Conservation (phyloP, 2,329 filamentous ascomycete species). For the Fusarium sp. region DNA sequence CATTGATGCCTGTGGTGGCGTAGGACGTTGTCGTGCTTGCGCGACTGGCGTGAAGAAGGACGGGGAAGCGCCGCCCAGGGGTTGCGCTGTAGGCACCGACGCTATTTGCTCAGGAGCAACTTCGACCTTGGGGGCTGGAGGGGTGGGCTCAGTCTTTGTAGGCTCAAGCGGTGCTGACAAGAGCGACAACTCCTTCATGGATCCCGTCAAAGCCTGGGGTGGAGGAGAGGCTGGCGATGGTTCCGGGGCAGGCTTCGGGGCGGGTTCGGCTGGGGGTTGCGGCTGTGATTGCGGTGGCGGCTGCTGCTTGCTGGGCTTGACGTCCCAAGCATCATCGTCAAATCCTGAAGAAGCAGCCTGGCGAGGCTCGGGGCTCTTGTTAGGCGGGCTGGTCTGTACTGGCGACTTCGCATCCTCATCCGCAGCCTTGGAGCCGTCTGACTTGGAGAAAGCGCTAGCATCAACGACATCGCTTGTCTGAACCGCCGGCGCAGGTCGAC, state of each 20-base stretch:
- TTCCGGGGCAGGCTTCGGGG: conserved; percentile 40
- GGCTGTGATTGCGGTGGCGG: conserved; percentile 35
- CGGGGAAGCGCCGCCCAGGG: conserved; percentile 67
- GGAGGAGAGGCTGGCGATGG: conserved; percentile 41
- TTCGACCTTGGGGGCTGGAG: conserved; percentile 37
- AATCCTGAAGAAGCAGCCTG: conserved; percentile 69
- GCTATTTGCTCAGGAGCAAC: conserved; percentile 42
- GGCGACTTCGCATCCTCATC: conserved; percentile 39
- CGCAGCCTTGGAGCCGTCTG: conserved; percentile 50
- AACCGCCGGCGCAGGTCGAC: conserved; percentile 86
- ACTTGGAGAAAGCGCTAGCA: conserved; percentile 83
- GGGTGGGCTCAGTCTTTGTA: conserved; percentile 53
- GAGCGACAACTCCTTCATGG: conserved; percentile 70
- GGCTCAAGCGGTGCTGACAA: conserved; percentile 66
- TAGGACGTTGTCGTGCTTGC: conserved; percentile 58
- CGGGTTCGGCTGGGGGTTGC: conserved; percentile 22
- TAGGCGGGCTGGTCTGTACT: conserved; percentile 40
- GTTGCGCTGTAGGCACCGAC: conserved; percentile 53
- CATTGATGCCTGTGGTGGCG: conserved; percentile 56
- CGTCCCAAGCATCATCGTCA: conserved; percentile 97
- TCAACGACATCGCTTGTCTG: conserved; percentile 89
- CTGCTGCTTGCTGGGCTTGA: conserved; percentile 80
- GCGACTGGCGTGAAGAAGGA: conserved; percentile 64
- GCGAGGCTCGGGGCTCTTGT: conserved; percentile 46
- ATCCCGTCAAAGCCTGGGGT: conserved; percentile 72